These are phyloP conservation scores for Avena sativa DNA, from an alignment of 176 grass and related monocot genomes.

Conservation along the genomic window DNA sequence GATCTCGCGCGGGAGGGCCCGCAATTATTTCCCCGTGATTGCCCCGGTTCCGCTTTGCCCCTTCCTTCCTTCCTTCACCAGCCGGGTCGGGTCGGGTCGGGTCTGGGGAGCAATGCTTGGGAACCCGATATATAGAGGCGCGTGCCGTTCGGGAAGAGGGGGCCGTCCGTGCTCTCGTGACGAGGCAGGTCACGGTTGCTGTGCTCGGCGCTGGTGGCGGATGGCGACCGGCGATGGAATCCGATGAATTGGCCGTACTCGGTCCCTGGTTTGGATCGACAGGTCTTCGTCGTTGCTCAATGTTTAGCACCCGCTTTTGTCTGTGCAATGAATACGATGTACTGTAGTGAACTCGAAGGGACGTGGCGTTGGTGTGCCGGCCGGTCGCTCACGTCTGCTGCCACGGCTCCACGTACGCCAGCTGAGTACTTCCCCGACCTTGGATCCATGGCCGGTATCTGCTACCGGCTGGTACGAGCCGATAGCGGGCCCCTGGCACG, in stretches of 20 bases:
- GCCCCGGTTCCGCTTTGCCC: not conserved
- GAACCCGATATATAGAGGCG: not conserved
- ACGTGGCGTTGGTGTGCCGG: too few species aligned
- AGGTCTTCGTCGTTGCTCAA: too few species aligned
- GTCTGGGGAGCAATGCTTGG: too few species aligned
- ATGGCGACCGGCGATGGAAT: not conserved
- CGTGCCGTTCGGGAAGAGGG: too few species aligned
- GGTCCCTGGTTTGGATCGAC: too few species aligned
- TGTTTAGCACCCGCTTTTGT: too few species aligned
- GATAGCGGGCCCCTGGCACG: not conserved
- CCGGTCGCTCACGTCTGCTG: too few species aligned
- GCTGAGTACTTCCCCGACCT: too few species aligned
- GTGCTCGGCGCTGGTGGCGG: not conserved
- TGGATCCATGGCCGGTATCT: too few species aligned
- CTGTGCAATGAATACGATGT: too few species aligned
- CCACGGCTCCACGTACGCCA: not conserved
- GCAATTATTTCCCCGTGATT: constrained; percentile 75
- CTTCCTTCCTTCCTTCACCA: too few species aligned
- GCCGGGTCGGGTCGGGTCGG: not conserved
- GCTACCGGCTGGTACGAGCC: not conserved
- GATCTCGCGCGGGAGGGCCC: not conserved
- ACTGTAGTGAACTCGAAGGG: too few species aligned
- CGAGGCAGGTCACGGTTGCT: not conserved
- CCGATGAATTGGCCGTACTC: not conserved
- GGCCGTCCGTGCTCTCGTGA: not conserved